These are phyloP conservation scores for Vanilla planifolia DNA, from an alignment of 106 monocot species.

Conservation along the genomic window DNA sequence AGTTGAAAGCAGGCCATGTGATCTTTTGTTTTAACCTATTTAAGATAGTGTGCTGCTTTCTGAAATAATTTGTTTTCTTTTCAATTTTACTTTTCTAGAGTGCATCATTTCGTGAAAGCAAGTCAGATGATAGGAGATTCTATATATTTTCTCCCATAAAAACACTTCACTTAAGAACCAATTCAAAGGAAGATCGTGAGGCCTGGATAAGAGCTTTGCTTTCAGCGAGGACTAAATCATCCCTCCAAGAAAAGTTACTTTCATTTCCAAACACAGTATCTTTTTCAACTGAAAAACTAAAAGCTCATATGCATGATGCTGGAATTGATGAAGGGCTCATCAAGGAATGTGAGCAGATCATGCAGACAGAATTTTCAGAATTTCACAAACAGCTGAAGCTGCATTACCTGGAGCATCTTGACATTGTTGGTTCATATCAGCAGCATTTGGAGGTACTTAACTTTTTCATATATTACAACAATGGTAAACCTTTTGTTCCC, in stretches of 20 bases:
- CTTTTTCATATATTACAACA: neutral
- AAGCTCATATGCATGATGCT: conserved; percentile 64
- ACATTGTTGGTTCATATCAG: conserved; percentile 39
- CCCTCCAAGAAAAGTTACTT: conserved; percentile 23
- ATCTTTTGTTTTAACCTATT: neutral
- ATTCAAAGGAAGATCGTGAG: conserved; percentile 64
- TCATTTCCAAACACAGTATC: conserved; percentile 31
- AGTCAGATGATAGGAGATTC: conserved; percentile 71
- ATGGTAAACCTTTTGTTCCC: too few species aligned
- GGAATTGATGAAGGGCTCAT: conserved; percentile 58
- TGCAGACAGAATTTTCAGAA: conserved; percentile 65
- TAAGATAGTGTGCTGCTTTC: neutral
- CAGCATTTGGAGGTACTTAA: conserved; percentile 60
- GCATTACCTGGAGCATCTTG: conserved; percentile 55
- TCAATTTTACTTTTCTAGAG: conserved; percentile 32
- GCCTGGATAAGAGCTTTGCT: conserved; percentile 88
- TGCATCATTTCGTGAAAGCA: conserved; percentile 78
- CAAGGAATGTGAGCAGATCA: conserved; percentile 80
- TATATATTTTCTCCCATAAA: conserved; percentile 86
- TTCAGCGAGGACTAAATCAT: conserved; percentile 45
- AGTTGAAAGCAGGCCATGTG: neutral
- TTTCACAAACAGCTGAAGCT: conserved; percentile 44
- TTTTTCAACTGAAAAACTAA: conserved; percentile 77
- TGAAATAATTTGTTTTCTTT: neutral
- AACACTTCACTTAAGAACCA: conserved; percentile 72